Conservation (phyloP, 73 alveolate genomes). For the Tetrahymena borealis region DNA sequence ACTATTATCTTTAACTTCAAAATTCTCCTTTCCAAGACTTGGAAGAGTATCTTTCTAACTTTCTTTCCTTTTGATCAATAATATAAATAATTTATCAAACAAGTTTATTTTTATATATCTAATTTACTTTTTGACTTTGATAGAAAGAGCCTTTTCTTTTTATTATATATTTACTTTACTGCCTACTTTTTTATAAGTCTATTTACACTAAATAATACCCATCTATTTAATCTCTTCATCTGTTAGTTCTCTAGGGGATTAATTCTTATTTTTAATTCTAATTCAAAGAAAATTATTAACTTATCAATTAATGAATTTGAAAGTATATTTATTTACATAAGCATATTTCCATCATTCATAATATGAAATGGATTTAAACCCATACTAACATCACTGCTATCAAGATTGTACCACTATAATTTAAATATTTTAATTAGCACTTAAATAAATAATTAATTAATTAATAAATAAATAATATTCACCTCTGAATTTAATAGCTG, state of each 20-base stretch:
- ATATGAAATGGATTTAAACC: not conserved
- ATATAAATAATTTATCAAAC: not conserved
- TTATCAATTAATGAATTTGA: too few species aligned
- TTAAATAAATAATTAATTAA: not conserved
- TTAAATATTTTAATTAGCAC: too few species aligned
- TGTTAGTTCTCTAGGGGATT: not conserved
- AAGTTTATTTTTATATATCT: not conserved
- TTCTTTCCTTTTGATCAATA: not conserved
- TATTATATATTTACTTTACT: not conserved
- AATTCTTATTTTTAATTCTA: not conserved
- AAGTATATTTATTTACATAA: not conserved
- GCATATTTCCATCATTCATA: conserved; percentile 1
- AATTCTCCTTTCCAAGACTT: not conserved
- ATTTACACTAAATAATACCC: not conserved
- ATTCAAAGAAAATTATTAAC: too few species aligned
- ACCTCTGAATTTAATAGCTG: not conserved
- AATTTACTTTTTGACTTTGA: not conserved
- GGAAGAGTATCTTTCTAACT: not conserved
- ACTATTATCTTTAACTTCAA: not conserved
- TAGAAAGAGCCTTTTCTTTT: not conserved
- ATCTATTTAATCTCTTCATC: not conserved
- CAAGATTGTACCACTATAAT: not conserved
- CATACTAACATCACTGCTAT: not conserved
- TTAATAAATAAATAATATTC: not conserved
- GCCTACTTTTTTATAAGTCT: not conserved